Percentiles rank a stretch among this genome's conserved stretches.
phyloP scores from a whole-genome alignment of 805 yeast genomes.

The Torulaspora maleeae region DNA sequence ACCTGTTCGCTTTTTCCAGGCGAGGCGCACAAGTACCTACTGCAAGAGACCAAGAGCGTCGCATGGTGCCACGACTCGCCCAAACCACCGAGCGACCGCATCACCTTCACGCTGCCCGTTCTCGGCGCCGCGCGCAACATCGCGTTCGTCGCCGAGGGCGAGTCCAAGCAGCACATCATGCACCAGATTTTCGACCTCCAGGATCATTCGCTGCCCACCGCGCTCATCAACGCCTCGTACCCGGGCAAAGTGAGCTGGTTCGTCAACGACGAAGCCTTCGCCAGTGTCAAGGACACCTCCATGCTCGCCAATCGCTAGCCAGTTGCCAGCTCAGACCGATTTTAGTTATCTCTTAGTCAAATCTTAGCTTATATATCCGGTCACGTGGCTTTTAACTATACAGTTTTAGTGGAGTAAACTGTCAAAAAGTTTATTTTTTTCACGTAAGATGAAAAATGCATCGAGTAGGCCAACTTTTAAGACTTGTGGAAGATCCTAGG shows the following conservation, averaged over 20 bases:
- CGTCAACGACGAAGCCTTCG: constrained; percentile 66
- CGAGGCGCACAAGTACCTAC: constrained; percentile 50
- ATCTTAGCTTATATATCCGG: background rate
- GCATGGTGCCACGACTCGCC: constrained; percentile 77
- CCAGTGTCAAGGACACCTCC: constrained; percentile 5
- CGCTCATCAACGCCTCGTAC: constrained; percentile 59
- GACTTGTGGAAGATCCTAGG: background rate
- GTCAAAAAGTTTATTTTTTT: constrained; percentile 1
- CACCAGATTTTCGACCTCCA: constrained; percentile 60
- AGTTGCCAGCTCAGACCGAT: background rate
- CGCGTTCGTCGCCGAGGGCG: constrained; percentile 87
- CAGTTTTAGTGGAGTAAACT: background rate
- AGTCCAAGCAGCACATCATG: constrained; percentile 70
- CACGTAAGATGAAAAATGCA: background rate
- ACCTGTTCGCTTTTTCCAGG: constrained; percentile 92
- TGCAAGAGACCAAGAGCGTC: constrained; percentile 48
- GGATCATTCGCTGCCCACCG: constrained; percentile 57
- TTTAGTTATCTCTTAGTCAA: background rate
- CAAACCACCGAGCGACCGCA: constrained; percentile 90
- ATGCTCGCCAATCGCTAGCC: background rate
- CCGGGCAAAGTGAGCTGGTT: constrained; percentile 69
- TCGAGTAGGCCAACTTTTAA: background rate
- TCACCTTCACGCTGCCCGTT: constrained; percentile 80
- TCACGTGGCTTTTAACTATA: background rate
- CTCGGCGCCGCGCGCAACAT: constrained; percentile 46